Evolutionary conservation across 2,329 filamentous ascomycete species (phyloP).

Genomic region (Stachybotrys chartarum): DNA sequence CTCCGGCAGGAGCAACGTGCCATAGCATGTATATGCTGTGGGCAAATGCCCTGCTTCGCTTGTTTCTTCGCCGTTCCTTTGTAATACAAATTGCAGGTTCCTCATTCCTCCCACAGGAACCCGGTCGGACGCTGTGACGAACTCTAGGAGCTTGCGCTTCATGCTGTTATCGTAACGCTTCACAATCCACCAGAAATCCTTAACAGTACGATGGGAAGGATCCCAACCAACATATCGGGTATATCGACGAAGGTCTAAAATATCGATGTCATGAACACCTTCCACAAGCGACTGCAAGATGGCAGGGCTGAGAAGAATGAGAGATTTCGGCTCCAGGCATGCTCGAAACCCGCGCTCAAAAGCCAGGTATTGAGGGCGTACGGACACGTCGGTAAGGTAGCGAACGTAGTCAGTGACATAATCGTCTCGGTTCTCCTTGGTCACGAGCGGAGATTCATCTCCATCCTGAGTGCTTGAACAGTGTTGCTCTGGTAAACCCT

Average conservation of each 20-base stretch:
- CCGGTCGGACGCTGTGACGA: constrained; percentile 88
- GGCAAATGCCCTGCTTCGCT: constrained; percentile 56
- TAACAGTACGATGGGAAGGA: constrained; percentile 59
- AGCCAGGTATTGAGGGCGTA: constrained; percentile 69
- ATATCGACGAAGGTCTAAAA: constrained; percentile 62
- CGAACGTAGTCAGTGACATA: constrained; percentile 81
- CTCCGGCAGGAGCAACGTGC: constrained; percentile 76
- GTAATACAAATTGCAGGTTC: constrained; percentile 76
- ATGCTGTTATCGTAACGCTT: constrained; percentile 58
- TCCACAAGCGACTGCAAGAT: constrained; percentile 75
- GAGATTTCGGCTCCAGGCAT: constrained; percentile 63
- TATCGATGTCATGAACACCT: constrained; percentile 74
- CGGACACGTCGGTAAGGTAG: constrained; percentile 73
- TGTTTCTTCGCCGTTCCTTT: constrained; percentile 63
- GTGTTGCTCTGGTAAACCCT: constrained; percentile 28
- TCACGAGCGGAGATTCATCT: constrained; percentile 65
- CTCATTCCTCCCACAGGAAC: constrained; percentile 81
- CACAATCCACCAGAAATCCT: constrained; percentile 80
- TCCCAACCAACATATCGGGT: constrained; percentile 80
- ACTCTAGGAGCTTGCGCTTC: constrained; percentile 75
- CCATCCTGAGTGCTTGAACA: constrained; percentile 20
- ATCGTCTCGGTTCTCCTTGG: constrained; percentile 65
- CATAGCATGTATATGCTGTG: constrained; percentile 89
- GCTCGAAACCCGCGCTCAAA: constrained; percentile 76
- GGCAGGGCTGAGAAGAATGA: constrained; percentile 63